phyloP scores from a whole-genome alignment of 257 asterid species.

The Anisodus acutangulus region DNA sequence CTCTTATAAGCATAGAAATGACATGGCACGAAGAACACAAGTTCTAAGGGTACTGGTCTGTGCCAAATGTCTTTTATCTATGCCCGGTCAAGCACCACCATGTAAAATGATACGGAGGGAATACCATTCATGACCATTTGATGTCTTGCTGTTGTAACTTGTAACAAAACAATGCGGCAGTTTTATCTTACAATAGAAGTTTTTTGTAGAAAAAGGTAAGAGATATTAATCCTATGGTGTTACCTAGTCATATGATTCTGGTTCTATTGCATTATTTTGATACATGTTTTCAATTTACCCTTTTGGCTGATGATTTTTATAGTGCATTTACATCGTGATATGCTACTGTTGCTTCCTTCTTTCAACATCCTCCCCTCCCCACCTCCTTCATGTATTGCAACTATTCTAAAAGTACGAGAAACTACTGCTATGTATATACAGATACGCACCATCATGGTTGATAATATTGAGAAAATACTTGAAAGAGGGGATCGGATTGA shows the following conservation, averaged over 20 bases:
- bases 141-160: background rate
- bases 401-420: conserved; percentile 2
- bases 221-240: background rate
- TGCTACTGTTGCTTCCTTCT: background rate
- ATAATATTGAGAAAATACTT: conserved; percentile 93
- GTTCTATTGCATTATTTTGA: background rate
- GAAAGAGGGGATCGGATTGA: conserved; percentile 98
- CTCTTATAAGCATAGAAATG: background rate
- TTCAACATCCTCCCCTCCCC: background rate
- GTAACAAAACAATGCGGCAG: background rate
- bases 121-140: background rate
- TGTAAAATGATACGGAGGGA: background rate
- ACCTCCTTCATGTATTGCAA: background rate
- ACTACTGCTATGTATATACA: conserved; percentile 43
- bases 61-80: background rate
- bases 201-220: background rate
- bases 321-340: conserved; percentile 1
- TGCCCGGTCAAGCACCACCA: background rate
- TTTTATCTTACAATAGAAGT: conserved; percentile 15
- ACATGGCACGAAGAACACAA: background rate
- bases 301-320: background rate
- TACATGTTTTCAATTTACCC: background rate
- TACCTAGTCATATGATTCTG: conserved; percentile 10
- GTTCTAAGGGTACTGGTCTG: background rate
- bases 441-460: conserved; percentile 97